A percentile compares a stretch with the other conserved stretches of the same genome.
Conservation (phyloP, 768 basidiomycete species). For the Tulasnella sp. region DNA sequence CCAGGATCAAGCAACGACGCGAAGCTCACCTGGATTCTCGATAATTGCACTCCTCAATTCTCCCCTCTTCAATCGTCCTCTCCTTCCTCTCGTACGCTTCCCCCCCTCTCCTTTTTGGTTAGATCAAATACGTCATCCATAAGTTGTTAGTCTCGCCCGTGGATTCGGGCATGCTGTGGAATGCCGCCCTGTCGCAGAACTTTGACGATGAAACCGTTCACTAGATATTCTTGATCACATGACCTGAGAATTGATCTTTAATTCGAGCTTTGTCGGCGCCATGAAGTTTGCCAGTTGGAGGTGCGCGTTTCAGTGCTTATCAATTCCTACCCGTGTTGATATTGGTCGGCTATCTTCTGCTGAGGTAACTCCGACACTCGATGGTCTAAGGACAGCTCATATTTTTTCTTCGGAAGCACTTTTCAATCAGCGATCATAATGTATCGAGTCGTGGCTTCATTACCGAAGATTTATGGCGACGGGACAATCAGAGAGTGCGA, state of each 20-base stretch:
- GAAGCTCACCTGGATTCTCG: too few species aligned
- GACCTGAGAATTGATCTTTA: conserved; percentile 76
- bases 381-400: too few species aligned
- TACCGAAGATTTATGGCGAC: too few species aligned
- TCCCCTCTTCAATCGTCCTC: conserved; percentile 33
- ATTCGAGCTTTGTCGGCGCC: conserved; percentile 65
- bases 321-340: too few species aligned
- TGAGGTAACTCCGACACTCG: too few species aligned
- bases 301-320: too few species aligned
- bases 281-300: conserved; percentile 70
- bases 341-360: too few species aligned
- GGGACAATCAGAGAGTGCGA: too few species aligned
- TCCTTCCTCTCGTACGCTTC: conserved; percentile 29
- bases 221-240: conserved; percentile 96
- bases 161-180: conserved; percentile 39
- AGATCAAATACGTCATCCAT: conserved; percentile 33
- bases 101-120: conserved; percentile 25
- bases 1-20: too few species aligned
- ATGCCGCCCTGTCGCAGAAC: conserved; percentile 60
- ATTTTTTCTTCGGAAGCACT: too few species aligned
- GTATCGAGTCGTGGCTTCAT: too few species aligned
- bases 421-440: too few species aligned
- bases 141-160: conserved; percentile 39
- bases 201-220: conserved; percentile 91
- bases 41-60: conserved; percentile 35